phyloP scores from a whole-genome alignment of 2,329 filamentous ascomycete species.

The Pseudopithomyces maydicus region DNA sequence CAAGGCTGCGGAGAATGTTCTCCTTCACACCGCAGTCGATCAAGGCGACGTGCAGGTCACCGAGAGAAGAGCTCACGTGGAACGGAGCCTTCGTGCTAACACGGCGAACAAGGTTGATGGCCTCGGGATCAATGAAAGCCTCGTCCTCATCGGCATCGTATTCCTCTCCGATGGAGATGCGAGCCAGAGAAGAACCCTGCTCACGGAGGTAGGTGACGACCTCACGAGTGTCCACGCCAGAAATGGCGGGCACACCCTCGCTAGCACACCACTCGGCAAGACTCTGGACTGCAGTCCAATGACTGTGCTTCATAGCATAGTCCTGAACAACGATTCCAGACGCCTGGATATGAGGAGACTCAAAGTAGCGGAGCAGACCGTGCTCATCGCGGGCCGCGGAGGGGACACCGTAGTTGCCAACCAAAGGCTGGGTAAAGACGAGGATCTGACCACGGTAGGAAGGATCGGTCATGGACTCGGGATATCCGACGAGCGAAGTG shows the following conservation, averaged over 20 bases:
- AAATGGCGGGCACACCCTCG: slow-evolving; percentile 94
- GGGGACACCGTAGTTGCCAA: slow-evolving; percentile 98
- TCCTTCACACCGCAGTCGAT: slow-evolving; percentile 99
- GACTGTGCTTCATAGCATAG: slow-evolving; percentile 90
- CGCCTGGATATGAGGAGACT: slow-evolving; percentile 96
- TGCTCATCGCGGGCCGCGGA: slow-evolving; percentile 82
- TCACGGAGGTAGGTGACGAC: slow-evolving; percentile 96
- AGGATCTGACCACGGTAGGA: slow-evolving; percentile 87
- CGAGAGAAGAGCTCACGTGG: slow-evolving; percentile 83
- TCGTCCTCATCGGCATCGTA: slow-evolving; percentile 99
- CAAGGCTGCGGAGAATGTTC: slow-evolving; percentile 95
- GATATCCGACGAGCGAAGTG: slow-evolving; percentile 95
- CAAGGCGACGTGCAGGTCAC: slow-evolving; percentile 87
- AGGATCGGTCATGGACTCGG: slow-evolving; percentile 79
- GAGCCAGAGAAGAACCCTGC: slow-evolving; percentile 92
- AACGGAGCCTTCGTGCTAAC: slow-evolving; percentile 99
- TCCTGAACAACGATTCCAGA: slow-evolving; percentile 95
- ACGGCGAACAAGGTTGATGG: slow-evolving; percentile 94
- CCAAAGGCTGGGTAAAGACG: slow-evolving; percentile 96
- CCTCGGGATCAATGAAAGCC: slow-evolving; percentile 90
- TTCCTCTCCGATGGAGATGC: slow-evolving; percentile 94
- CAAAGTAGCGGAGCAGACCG: slow-evolving; percentile 95
- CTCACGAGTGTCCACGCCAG: slow-evolving; percentile 93
- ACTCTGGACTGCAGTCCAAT: slow-evolving; percentile 98
- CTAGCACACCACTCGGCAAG: slow-evolving; percentile 92